Conservation (phyloP, 768 basidiomycete species). For the Mycena pura region DNA sequence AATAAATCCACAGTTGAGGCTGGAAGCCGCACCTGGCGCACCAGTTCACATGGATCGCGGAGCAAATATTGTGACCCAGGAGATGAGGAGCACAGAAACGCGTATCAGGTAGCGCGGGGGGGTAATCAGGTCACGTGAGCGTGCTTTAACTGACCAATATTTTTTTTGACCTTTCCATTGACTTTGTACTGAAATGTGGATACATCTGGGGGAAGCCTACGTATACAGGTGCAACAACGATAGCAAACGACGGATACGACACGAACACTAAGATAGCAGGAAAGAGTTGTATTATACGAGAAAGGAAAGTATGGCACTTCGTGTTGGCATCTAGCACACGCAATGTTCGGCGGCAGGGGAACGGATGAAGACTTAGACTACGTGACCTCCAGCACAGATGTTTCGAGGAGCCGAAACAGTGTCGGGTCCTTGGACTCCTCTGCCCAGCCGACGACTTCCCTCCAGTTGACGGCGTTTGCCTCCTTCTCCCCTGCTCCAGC, state of each 20-base stretch:
- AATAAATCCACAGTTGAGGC: no score
- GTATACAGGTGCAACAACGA: slow-evolving; percentile 21
- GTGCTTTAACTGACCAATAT: no score
- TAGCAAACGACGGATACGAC: slow-evolving; percentile 14
- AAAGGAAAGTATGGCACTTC: not conserved
- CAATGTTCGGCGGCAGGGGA: not conserved
- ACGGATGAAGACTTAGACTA: slow-evolving; percentile 3
- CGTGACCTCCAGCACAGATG: slow-evolving; percentile 69
- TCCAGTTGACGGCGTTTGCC: slow-evolving; percentile 82
- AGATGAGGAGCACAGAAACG: no score
- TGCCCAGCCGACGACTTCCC: slow-evolving; percentile 80
- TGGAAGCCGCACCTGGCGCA: no score
- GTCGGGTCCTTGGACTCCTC: slow-evolving; percentile 79
- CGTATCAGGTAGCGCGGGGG: no score
- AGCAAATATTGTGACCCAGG: no score
- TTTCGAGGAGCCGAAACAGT: slow-evolving; percentile 81
- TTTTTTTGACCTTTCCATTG: no score
- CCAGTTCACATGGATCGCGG: no score
- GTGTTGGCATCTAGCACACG: slow-evolving; percentile 7
- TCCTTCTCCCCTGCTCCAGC: slow-evolving; percentile 86
- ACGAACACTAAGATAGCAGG: slow-evolving; percentile 20
- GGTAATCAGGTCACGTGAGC: no score
- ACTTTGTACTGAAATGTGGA: slow-evolving; percentile 11
- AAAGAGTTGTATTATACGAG: slow-evolving; percentile 10
- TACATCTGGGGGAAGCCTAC: slow-evolving; percentile 23